Evolutionary conservation across 257 asterid genomes (phyloP), one percentile per base, ranked within the genome.

Genomic region (Mentha longifolia): DNA sequence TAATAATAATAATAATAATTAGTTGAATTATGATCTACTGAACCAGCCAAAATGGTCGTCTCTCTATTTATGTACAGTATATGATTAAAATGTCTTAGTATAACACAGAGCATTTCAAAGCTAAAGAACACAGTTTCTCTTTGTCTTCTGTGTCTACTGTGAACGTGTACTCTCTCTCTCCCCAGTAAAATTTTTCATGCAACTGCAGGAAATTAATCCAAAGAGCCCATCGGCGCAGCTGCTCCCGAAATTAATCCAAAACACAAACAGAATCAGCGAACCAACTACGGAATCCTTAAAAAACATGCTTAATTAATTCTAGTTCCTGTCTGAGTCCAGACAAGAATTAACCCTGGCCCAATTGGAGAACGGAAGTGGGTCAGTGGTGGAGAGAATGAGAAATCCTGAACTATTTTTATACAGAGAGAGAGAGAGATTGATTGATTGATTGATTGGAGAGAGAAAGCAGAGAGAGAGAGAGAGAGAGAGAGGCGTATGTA

Each of bases 121-220:
- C n/a, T n/a, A n/a, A n/a, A n/a, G n/a, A n/a, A n/a, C n/a, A n/a
- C n/a, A n/a, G n/a, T n/a, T n/a, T n/a, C n/a, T n/a, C n/a, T n/a
- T n/a, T n/a, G n/a, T n/a, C n/a, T n/a, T n/a, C n/a, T n/a, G n/a
- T n/a, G n/a, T n/a, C n/a, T n/a, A n/a, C n/a, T n/a, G n/a, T n/a
- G n/a, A n/a, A n/a, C n/a, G n/a, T n/a, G n/a, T n/a, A n/a, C n/a
- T n/a, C n/a, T n/a, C n/a, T n/a, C n/a, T n/a, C n/a, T n/a, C n/a
- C n/a, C n/a, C n/a, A n/a, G n/a, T n/a, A n/a, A n/a, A n/a, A n/a
- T n/a, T n/a, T n/a, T n/a, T n/a, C n/a, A n/a, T n/a, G n/a, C n/a
- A n/a, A n/a, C n/a, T n/a, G n/a, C 66, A 89, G 66, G 74, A 83
- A 75, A 30, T 80, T 85, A 84, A 86, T 12, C 95, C 95, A 59